phyloP scores from a whole-genome alignment of 2,329 filamentous ascomycete genomes.

The Madurella mycetomatis region DNA sequence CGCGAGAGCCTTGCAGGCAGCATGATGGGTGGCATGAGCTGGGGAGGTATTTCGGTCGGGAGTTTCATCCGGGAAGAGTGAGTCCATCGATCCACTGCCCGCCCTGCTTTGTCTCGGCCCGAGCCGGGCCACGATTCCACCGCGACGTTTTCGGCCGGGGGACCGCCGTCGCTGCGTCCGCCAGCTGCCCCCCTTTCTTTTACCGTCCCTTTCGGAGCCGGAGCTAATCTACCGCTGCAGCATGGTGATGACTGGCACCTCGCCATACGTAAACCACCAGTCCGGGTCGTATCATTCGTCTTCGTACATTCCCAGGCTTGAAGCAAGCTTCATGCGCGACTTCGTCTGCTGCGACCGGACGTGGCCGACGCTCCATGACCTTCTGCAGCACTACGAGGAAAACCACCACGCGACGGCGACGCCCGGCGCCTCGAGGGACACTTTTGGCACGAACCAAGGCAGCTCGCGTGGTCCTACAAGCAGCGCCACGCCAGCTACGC shows the following conservation, averaged over 20 bases:
- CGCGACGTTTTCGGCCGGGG: neutral
- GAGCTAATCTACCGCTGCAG: slow-evolving; percentile 42
- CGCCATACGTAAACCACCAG: slow-evolving; percentile 76
- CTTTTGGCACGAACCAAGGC: slow-evolving; percentile 19
- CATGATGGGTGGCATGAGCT: slow-evolving; percentile 82
- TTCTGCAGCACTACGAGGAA: slow-evolving; percentile 96
- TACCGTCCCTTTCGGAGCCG: neutral
- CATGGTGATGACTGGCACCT: slow-evolving; percentile 93
- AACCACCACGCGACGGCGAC: slow-evolving; percentile 69
- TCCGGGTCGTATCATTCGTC: slow-evolving; percentile 97
- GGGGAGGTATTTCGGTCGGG: slow-evolving; percentile 92
- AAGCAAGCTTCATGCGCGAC: slow-evolving; percentile 96
- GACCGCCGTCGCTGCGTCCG: too few relatives aligned
- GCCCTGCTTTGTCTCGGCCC: slow-evolving; percentile 10
- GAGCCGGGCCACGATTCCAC: neutral
- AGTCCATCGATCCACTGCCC: slow-evolving; percentile 39
- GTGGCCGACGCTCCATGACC: slow-evolving; percentile 85
- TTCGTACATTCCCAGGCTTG: slow-evolving; percentile 91
- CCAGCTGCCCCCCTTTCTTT: too few relatives aligned
- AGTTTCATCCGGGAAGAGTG: slow-evolving; percentile 98
- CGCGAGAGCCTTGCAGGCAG: slow-evolving; percentile 61
- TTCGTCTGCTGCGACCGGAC: slow-evolving; percentile 92
- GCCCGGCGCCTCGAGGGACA: slow-evolving; percentile 35
- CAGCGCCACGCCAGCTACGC: slow-evolving; percentile 25
- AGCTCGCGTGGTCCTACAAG: slow-evolving; percentile 18